Evolutionary conservation across 1,284 basidiomycete genomes (phyloP).

Genomic region (Rhodotorula sp.): DNA sequence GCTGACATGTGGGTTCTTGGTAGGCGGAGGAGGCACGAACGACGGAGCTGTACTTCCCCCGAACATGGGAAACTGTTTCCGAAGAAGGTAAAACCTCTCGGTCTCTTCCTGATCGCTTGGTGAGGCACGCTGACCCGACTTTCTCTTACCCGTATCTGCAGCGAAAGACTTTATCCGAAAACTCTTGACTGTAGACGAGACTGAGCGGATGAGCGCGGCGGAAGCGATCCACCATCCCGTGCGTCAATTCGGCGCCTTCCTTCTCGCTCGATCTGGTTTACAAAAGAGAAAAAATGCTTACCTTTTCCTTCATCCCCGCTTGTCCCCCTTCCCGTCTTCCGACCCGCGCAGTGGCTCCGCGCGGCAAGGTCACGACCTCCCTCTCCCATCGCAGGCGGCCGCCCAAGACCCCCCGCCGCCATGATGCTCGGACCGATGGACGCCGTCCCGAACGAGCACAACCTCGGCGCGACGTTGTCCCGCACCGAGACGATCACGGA

Average conservation of each 20-base stretch:
- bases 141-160: neutral
- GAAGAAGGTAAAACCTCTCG: constrained; percentile 28
- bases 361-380: constrained; percentile 32
- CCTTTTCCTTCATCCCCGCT: no score
- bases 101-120: neutral
- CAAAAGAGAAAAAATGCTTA: no score
- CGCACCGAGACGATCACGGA: constrained; percentile 23
- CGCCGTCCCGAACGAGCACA: neutral
- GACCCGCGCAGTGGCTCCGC: constrained; percentile 24
- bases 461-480: constrained; percentile 11
- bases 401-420: neutral
- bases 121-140: neutral
- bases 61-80: constrained; percentile 41
- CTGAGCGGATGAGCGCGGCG: constrained; percentile 32
- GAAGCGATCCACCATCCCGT: constrained; percentile 43
- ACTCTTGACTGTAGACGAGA: constrained; percentile 36
- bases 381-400: constrained; percentile 6
- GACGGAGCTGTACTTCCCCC: constrained; percentile 41
- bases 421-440: constrained; percentile 3
- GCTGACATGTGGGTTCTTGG: neutral
- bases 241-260: no score
- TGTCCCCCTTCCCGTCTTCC: no score
- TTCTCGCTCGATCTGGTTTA: no score
- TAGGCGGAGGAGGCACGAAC: constrained; percentile 37
- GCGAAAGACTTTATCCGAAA: constrained; percentile 43